phyloP scores from a whole-genome alignment of 1,284 basidiomycete species.

The Trametes hirsuta region DNA sequence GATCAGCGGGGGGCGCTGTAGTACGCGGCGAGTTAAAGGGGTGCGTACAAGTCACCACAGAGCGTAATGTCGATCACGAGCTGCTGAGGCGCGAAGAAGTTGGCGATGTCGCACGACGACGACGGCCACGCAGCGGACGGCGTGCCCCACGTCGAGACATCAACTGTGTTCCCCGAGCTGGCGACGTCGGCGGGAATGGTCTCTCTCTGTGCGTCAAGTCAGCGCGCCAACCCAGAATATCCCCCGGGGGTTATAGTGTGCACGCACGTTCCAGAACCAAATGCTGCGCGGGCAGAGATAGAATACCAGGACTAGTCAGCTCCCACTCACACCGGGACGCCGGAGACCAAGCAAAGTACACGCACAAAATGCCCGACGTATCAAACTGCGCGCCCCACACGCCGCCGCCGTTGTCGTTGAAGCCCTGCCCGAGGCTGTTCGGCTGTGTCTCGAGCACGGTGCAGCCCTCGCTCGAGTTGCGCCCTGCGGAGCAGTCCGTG shows the following conservation, averaged over 20 bases:
- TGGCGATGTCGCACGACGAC: slow-evolving; percentile 47
- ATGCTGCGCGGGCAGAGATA: slow-evolving; percentile 40
- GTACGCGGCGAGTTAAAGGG: background rate
- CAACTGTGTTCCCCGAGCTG: slow-evolving; percentile 40
- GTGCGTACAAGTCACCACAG: slow-evolving; percentile 51
- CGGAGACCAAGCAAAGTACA: background rate
- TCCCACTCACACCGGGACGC: background rate
- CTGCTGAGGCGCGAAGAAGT: slow-evolving; percentile 57
- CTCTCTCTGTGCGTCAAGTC: slow-evolving; percentile 38
- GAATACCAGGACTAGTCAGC: background rate
- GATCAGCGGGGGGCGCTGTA: background rate
- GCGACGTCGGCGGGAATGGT: slow-evolving; percentile 35
- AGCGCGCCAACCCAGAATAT: slow-evolving; percentile 3
- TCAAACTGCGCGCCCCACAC: slow-evolving; percentile 69
- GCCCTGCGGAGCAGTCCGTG: slow-evolving; percentile 47
- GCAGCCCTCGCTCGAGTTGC: slow-evolving; percentile 50
- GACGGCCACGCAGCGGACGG: slow-evolving; percentile 60
- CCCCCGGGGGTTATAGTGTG: slow-evolving; percentile 32
- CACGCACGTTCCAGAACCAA: slow-evolving; percentile 68
- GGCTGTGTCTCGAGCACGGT: slow-evolving; percentile 25
- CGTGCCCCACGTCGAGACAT: slow-evolving; percentile 57
- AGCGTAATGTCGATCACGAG: slow-evolving; percentile 59
- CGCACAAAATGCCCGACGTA: slow-evolving; percentile 43
- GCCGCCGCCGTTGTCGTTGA: slow-evolving; percentile 62
- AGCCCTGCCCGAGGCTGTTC: slow-evolving; percentile 57